Evolutionary conservation across 257 asterid species (phyloP).

Genomic region (Agastache rugosa): DNA sequence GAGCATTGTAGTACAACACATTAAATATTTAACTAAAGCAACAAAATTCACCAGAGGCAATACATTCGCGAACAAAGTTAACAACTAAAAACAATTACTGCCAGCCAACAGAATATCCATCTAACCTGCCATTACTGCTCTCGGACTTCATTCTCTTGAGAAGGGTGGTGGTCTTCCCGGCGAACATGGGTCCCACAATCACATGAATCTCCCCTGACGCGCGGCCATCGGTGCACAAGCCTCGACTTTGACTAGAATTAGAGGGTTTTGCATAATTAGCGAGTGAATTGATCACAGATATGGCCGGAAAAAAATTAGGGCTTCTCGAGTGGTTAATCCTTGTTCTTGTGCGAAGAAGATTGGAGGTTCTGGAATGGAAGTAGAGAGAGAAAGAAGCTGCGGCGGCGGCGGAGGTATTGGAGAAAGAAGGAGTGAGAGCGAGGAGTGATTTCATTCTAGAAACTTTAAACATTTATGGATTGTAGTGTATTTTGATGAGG

Average conservation of each 20-base stretch:
- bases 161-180: slow-evolving; percentile 96
- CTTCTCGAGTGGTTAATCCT: slow-evolving; percentile 33
- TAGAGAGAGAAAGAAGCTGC: slow-evolving; percentile 39
- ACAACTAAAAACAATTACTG: too few relatives aligned
- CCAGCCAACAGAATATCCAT: slow-evolving; percentile 11
- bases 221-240: slow-evolving; percentile 41
- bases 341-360: slow-evolving; percentile 34
- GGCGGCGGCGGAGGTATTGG: slow-evolving; percentile 46
- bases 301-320: slow-evolving; percentile 32
- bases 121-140: slow-evolving; percentile 80
- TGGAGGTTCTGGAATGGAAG: slow-evolving; percentile 42
- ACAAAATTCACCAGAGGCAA: slow-evolving; percentile 1
- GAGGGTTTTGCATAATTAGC: slow-evolving; percentile 46
- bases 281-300: slow-evolving; percentile 38
- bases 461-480: slow-evolving; percentile 47
- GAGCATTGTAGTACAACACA: slow-evolving; percentile 5
- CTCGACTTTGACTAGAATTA: slow-evolving; percentile 40
- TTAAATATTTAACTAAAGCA: slow-evolving; percentile 11
- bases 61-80: background rate
- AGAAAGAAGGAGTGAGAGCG: slow-evolving; percentile 42
- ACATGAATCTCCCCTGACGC: slow-evolving; percentile 84
- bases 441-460: slow-evolving; percentile 67
- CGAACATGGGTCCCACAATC: slow-evolving; percentile 98
- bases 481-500: background rate
- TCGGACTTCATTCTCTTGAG: slow-evolving; percentile 79